Conservation (phyloP, 1,284 basidiomycete genomes). For the Rhodotorula sp. region DNA sequence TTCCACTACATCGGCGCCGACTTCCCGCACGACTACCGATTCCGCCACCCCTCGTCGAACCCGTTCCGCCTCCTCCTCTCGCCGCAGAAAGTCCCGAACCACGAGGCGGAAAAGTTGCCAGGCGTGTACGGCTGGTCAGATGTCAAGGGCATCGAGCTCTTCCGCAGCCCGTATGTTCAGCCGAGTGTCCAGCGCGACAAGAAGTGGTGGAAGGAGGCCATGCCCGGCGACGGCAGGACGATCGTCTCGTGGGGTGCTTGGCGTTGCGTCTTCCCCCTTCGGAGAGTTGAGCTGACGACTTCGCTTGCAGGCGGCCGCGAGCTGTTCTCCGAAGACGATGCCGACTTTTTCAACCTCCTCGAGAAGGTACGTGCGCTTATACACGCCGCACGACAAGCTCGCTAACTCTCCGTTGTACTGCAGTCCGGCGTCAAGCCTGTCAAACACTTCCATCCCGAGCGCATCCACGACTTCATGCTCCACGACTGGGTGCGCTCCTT, state of each 20-base stretch:
- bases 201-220: conserved; percentile 27
- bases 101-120: neutral
- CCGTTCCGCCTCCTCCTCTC: conserved; percentile 8
- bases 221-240: conserved; percentile 23
- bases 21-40: conserved; percentile 1
- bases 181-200: conserved; percentile 16
- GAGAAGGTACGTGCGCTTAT: conserved; percentile 12
- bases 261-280: no score
- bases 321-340: conserved; percentile 29
- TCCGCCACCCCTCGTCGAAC: conserved; percentile 5
- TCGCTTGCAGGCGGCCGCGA: conserved; percentile 15
- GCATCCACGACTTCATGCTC: conserved; percentile 28
- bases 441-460: conserved; percentile 9
- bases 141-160: conserved; percentile 19
- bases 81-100: neutral
- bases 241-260: conserved; percentile 29
- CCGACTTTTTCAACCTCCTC: conserved; percentile 10
- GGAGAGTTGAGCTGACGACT: neutral
- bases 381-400: no score
- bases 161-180: conserved; percentile 31
- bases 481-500: conserved; percentile 7
- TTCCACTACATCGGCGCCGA: conserved; percentile 33
- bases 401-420: neutral
- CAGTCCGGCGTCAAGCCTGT: conserved; percentile 30
- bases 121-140: conserved; percentile 9